Evolutionary conservation across 768 basidiomycete species (phyloP), one percentile per base, ranked within the genome.

Genomic region (Tricholoma flavovirens): DNA sequence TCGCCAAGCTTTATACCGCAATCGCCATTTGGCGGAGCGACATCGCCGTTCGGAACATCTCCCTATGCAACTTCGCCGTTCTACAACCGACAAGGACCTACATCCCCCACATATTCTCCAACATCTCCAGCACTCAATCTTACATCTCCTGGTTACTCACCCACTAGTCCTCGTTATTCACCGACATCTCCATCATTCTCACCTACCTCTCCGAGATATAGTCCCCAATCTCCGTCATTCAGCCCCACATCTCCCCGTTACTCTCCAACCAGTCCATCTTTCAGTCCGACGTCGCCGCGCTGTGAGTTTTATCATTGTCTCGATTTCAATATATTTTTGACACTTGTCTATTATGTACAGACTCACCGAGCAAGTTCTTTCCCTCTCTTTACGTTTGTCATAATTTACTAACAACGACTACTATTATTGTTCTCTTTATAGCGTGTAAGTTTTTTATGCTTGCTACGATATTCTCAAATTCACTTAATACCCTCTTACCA

Each of bases 281-380:
- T 93, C 77, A 92, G 89, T 60, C 92, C 92, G 21, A 86, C 90
- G n/a, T 93, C 91, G n/a, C 94, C 93, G 10, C 79, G 88, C 68
- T 91, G 88, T 90, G 75, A 75, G 87, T 76, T 61, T 43, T 50
- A 48, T 61, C 56, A 50, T 52, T 58, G 2, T 58, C 53, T 60
- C 11, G 17, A 3, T 8, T 19, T 5, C 35, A 45, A 38, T n/a
- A 49, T 29, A 30, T 10, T 8, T 57, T 64, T 75, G 15, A 73
- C 49, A 26, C 5, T 36, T 42, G 38, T 49, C 9, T 7, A 60
- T 38, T 33, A 43, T 53, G 19, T 61, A 90, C 62, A 90, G 89
- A 91, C 71, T 92, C 89, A 49, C 90, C 90, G 29, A 91, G 89
- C 83, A 83, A 74, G 88, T 76, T 6, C 50, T 54, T 57, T 43